Conservation (phyloP, 176 grass and related monocot genomes). For the Musa troglodytarum region DNA sequence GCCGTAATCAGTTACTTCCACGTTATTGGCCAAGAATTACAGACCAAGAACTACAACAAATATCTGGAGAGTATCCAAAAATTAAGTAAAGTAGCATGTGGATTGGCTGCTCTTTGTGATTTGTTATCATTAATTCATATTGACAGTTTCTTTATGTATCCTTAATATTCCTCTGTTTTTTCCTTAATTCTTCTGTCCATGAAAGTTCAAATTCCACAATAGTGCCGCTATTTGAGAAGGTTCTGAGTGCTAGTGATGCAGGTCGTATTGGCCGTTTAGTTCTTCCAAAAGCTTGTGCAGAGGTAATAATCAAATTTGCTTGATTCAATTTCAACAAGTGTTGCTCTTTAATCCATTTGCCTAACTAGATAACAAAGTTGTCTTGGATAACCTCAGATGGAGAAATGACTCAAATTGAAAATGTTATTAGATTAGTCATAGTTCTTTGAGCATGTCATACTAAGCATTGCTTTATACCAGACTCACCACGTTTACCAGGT, state of each 20-base stretch:
- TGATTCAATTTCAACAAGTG: slow-evolving; percentile 6
- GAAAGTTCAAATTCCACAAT: slow-evolving; percentile 94
- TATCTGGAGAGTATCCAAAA: slow-evolving; percentile 98
- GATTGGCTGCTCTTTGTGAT: background rate
- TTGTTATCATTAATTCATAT: background rate
- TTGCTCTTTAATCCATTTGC: slow-evolving; percentile 4
- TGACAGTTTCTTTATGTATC: background rate
- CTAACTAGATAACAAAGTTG: background rate
- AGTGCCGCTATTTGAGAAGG: slow-evolving; percentile 96
- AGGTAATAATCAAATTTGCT: slow-evolving; percentile 47
- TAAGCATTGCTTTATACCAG: background rate
- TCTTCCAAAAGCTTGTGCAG: slow-evolving; percentile 98
- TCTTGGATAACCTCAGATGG: slow-evolving; percentile 4
- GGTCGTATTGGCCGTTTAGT: slow-evolving; percentile 97
- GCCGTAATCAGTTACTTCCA: slow-evolving; percentile 89
- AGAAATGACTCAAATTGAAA: background rate
- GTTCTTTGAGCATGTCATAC: background rate
- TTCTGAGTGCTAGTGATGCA: slow-evolving; percentile 94
- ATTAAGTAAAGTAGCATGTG: background rate
- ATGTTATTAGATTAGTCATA: background rate
- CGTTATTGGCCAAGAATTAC: slow-evolving; percentile 99
- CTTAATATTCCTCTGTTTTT: slow-evolving; percentile 7
- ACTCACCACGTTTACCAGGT: background rate
- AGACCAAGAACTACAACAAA: slow-evolving; percentile 98
- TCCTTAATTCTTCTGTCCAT: slow-evolving; percentile 47